Percentiles rank a stretch among this genome's conserved stretches.
These are phyloP conservation scores for Diaporthe batatas DNA, from an alignment of 2,329 filamentous ascomycete genomes.

Conservation along the genomic window DNA sequence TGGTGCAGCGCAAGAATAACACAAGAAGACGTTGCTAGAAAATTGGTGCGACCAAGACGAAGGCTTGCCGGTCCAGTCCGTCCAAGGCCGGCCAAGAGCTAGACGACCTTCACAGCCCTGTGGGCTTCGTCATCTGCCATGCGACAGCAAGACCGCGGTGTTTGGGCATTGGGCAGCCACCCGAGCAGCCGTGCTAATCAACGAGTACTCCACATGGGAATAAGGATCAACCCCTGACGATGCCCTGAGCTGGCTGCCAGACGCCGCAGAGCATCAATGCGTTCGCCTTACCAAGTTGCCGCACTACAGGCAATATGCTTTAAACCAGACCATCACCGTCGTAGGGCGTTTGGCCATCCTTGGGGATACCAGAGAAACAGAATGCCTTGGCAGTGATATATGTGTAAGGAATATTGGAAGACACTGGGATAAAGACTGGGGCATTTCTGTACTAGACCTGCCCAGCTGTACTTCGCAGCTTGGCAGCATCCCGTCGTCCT, in stretches of 20 bases:
- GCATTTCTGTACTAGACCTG: not conserved
- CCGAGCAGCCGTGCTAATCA: constrained; percentile 22
- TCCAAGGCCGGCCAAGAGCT: constrained; percentile 29
- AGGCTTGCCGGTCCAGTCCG: constrained; percentile 9
- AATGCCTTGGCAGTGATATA: not conserved
- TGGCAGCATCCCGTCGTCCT: not conserved
- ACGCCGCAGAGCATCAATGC: constrained; percentile 25
- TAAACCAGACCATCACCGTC: not conserved
- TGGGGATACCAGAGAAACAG: not conserved
- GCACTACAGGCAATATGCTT: not conserved
- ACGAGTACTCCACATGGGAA: constrained; percentile 28
- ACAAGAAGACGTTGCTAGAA: constrained; percentile 1
- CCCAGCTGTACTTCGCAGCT: not conserved
- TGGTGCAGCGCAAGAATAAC: not conserved
- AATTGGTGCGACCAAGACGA: constrained; percentile 15
- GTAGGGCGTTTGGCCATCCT: not conserved
- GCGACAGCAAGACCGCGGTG: constrained; percentile 13
- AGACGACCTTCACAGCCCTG: constrained; percentile 28
- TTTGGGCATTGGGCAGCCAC: constrained; percentile 36
- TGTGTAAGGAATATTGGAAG: too few species aligned
- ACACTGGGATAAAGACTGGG: too few species aligned
- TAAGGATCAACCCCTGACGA: constrained; percentile 34
- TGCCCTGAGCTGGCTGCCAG: constrained; percentile 19
- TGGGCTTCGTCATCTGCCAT: constrained; percentile 38
- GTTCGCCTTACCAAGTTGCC: constrained; percentile 18